Percentiles rank a stretch among this genome's conserved stretches.
Evolutionary conservation across 2,329 filamentous ascomycete genomes (phyloP).

Genomic region (Hypoxylon sp.): DNA sequence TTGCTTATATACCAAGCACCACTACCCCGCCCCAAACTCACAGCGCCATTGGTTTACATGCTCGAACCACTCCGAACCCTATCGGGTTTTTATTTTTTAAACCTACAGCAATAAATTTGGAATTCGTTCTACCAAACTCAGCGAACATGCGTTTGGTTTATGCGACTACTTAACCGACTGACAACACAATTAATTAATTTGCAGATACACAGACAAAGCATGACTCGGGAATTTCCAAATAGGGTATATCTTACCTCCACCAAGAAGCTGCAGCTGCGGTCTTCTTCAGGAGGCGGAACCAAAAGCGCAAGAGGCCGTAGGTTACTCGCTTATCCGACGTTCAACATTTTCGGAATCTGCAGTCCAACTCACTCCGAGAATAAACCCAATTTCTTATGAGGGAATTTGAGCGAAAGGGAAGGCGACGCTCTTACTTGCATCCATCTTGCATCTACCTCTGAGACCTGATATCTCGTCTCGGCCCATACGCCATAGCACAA

Average conservation of each 20-base stretch:
- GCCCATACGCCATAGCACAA: conserved; percentile 10
- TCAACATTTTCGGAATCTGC: conserved; percentile 4
- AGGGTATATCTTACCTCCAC: conserved; percentile 33
- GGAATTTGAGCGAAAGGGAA: conserved; percentile 1
- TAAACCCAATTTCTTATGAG: conserved; percentile 4
- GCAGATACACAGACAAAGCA: not conserved
- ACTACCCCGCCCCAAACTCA: not conserved
- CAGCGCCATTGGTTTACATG: not conserved
- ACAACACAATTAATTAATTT: not conserved
- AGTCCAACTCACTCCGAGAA: not conserved
- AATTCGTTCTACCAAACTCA: conserved; percentile 4
- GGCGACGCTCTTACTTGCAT: conserved; percentile 24
- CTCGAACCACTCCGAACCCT: not conserved
- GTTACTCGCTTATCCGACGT: not conserved
- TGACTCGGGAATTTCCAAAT: conserved; percentile 23
- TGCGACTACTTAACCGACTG: conserved; percentile 19
- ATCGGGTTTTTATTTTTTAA: conserved; percentile 44
- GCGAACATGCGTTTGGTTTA: conserved; percentile 9
- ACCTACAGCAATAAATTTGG: conserved; percentile 26
- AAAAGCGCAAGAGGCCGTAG: not conserved
- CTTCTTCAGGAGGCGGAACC: not conserved
- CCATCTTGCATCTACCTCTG: not conserved
- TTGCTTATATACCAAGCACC: not conserved
- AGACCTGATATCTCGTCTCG: conserved; percentile 20
- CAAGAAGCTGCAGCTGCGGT: not conserved